Evolutionary conservation across 2,329 filamentous ascomycete genomes (phyloP), one percentile per base, ranked within the genome.

Genomic region (Neopestalotiopsis sp.): DNA sequence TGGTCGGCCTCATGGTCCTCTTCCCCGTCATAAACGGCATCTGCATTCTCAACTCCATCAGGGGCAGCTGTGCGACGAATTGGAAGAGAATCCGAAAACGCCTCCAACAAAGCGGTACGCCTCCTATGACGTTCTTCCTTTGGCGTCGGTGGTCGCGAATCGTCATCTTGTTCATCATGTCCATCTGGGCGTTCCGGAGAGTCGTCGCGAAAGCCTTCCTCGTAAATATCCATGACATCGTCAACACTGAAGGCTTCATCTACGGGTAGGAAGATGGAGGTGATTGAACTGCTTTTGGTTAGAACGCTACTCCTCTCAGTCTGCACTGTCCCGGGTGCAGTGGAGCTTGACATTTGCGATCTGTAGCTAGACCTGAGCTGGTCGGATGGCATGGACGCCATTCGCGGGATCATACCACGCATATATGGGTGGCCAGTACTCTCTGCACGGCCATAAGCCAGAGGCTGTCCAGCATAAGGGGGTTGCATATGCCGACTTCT

Each of bases 291-390:
- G 70, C 90, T 89, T 74, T 93, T 94, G 3, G 94, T 96, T 72
- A 91, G 79, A 64, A 96, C 86, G 76, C 94, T 97, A 78, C 93
- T 97, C 70, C 93, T 88, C 76, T 95, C 93, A 1, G 94, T 97
- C n/a, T 91, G 89, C 4, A 79, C 73, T 2, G 86, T 88, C 30
- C 91, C 94, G 40, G 86, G 86, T 32, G 83, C 81, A 4, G 86
- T 87, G 3, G 87, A 89, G 45, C 83, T 78, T 20, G 87, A 86
- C 65, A 85, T 78, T 70, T 89, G 87, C 14, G 88, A 89, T 67
- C 87, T 85, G 74, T 84, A 87, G 78, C 87, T 89, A 0, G 85
- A 86, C 45, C 87, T 83, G 40, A 84, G 79, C 75, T 88, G 86
- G 68, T 88, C 86, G 67, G 81, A 83, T 69, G 81, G 80, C 71